Percentiles rank a stretch among this genome's conserved stretches.
phyloP scores from a whole-genome alignment of 176 grass and related monocot species.

The Hyparrhenia diplandra region DNA sequence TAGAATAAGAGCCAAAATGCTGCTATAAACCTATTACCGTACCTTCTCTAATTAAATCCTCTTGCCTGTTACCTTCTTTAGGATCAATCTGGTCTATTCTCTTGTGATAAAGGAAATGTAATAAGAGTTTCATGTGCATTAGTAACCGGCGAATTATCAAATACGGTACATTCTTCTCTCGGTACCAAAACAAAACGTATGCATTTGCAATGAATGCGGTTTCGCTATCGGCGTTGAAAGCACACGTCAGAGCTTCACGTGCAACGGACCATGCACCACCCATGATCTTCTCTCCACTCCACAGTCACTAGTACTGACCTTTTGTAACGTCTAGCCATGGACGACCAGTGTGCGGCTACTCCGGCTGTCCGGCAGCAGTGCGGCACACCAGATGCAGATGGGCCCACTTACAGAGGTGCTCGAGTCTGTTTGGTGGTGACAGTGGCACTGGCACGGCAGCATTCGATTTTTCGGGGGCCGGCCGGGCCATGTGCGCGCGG shows the following conservation, averaged over 20 bases:
- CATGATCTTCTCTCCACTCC: too few relatives aligned
- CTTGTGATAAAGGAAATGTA: background rate
- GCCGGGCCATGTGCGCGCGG: constrained; percentile 5
- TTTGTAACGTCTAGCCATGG: background rate
- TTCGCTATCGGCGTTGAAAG: too few relatives aligned
- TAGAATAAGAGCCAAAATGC: too few relatives aligned
- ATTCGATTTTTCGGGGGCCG: background rate
- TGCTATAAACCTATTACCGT: too few relatives aligned
- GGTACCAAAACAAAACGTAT: background rate
- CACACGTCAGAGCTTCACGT: background rate
- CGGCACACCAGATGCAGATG: background rate
- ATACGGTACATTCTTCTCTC: background rate
- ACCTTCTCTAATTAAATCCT: too few relatives aligned
- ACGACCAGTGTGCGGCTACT: too few relatives aligned
- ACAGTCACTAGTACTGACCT: too few relatives aligned
- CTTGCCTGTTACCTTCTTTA: background rate
- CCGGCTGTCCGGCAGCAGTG: too few relatives aligned
- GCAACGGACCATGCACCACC: background rate
- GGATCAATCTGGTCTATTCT: too few relatives aligned
- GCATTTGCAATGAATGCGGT: background rate
- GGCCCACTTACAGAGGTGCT: too few relatives aligned
- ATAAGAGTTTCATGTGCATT: background rate
- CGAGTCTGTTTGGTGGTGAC: too few relatives aligned
- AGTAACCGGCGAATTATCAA: background rate
- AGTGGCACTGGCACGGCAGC: background rate